These are phyloP conservation scores for Symbiodinium natans DNA, from an alignment of 73 alveolate species.

Conservation along the genomic window DNA sequence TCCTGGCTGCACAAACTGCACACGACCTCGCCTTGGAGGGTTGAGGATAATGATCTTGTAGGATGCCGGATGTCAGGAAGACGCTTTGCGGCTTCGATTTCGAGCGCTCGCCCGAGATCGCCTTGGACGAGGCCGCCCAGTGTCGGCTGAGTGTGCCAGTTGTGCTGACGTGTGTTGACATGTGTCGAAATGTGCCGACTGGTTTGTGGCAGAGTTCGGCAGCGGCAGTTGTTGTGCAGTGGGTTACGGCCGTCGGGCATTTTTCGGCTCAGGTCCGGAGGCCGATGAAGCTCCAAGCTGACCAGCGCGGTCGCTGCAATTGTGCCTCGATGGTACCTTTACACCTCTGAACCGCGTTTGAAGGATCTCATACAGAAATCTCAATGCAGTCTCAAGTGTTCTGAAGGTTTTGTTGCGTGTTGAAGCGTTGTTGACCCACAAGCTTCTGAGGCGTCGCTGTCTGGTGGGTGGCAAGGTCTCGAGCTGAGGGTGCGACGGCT, in stretches of 20 bases:
- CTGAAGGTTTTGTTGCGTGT: neutral
- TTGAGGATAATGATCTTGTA: no score
- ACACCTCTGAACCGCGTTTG: no score
- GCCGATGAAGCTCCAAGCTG: conserved; percentile 80
- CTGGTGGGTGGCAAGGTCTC: conserved; percentile 65
- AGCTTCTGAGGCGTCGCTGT: neutral
- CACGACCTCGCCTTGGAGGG: no score
- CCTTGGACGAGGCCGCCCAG: conserved; percentile 47
- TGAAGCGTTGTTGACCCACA: neutral
- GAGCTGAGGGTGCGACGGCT: neutral
- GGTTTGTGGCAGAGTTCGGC: no score
- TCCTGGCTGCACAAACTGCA: conserved; percentile 7
- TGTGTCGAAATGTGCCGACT: no score
- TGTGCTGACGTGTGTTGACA: no score
- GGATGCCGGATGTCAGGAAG: neutral
- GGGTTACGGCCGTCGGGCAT: neutral
- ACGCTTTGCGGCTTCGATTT: conserved; percentile 88
- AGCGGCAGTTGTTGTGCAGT: neutral
- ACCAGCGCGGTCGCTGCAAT: conserved; percentile 83
- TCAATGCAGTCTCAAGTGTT: no score
- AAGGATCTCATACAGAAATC: no score
- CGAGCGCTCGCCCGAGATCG: conserved; percentile 50
- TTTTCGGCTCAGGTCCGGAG: neutral
- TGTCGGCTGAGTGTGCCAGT: no score
- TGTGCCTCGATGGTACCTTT: neutral